These are phyloP conservation scores for Lippia alba DNA, from an alignment of 305 asterid species.

Conservation along the genomic window DNA sequence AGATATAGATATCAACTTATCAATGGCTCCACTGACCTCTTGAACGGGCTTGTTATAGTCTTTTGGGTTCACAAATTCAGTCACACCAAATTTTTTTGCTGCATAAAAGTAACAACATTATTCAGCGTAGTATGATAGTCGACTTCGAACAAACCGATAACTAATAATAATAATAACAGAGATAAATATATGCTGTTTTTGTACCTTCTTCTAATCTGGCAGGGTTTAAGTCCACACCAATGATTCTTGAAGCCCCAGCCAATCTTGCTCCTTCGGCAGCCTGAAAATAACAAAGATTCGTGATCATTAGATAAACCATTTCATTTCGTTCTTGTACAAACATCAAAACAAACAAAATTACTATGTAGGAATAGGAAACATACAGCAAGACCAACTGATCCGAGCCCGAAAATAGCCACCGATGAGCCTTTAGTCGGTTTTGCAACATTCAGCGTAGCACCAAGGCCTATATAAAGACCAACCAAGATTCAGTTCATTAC, in stretches of 20 bases:
- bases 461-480: slow-evolving; percentile 49
- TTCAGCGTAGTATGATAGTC: not conserved
- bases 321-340: not conserved
- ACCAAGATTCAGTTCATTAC: not conserved
- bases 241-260: slow-evolving; percentile 76
- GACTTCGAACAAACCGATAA: not conserved
- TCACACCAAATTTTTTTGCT: slow-evolving; percentile 83
- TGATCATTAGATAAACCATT: not conserved
- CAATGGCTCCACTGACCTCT: slow-evolving; percentile 48
- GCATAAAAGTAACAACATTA: slow-evolving; percentile 21
- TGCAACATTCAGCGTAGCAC: slow-evolving; percentile 75
- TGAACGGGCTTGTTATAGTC: slow-evolving; percentile 75
- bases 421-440: slow-evolving; percentile 67
- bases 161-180: not conserved
- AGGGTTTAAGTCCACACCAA: slow-evolving; percentile 72
- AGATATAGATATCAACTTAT: not conserved
- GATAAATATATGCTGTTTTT: not conserved
- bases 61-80: slow-evolving; percentile 78
- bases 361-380: slow-evolving; percentile 18
- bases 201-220: slow-evolving; percentile 63
- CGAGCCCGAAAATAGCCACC: slow-evolving; percentile 72
- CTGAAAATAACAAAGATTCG: slow-evolving; percentile 27
- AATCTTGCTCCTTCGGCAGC: slow-evolving; percentile 65
- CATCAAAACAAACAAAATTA: not conserved
- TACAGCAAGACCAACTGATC: slow-evolving; percentile 77